These are phyloP conservation scores for Alternaria ventricosa DNA, from an alignment of 2,329 filamentous ascomycete genomes.

Conservation along the genomic window DNA sequence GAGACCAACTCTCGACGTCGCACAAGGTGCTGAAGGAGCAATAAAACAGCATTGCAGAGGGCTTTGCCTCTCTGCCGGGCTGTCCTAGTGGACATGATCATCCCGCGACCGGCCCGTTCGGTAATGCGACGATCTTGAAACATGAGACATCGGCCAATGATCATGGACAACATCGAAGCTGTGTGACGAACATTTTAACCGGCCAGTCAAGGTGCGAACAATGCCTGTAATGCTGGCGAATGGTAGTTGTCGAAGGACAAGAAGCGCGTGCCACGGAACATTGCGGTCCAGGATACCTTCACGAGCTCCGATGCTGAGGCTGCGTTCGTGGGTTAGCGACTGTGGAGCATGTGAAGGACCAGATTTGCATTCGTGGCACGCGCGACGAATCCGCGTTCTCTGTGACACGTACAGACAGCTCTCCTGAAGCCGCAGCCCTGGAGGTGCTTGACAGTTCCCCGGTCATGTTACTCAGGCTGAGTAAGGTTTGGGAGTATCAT, in stretches of 20 bases:
- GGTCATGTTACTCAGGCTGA: neutral
- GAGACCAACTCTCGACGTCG: neutral
- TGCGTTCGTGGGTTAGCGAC: neutral
- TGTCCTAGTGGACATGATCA: conserved; percentile 5
- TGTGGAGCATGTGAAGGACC: neutral
- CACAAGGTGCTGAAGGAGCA: neutral
- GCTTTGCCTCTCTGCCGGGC: neutral
- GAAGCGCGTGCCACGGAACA: neutral
- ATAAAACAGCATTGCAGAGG: neutral
- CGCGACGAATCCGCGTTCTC: neutral
- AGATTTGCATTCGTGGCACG: neutral
- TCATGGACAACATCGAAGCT: neutral
- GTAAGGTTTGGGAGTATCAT: neutral
- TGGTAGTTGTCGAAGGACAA: neutral
- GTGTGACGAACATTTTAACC: neutral
- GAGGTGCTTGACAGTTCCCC: neutral
- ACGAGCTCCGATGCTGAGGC: neutral
- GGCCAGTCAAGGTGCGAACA: neutral
- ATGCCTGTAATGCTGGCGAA: neutral
- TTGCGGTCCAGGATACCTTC: neutral
- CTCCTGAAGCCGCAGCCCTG: neutral
- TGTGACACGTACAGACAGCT: neutral
- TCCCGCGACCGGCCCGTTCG: conserved; percentile 6
- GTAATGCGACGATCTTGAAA: conserved; percentile 19
- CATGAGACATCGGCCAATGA: conserved; percentile 2